Base-by-base conservation (phyloP, 805 yeast species). In the Candida coleopterorum region DNA sequence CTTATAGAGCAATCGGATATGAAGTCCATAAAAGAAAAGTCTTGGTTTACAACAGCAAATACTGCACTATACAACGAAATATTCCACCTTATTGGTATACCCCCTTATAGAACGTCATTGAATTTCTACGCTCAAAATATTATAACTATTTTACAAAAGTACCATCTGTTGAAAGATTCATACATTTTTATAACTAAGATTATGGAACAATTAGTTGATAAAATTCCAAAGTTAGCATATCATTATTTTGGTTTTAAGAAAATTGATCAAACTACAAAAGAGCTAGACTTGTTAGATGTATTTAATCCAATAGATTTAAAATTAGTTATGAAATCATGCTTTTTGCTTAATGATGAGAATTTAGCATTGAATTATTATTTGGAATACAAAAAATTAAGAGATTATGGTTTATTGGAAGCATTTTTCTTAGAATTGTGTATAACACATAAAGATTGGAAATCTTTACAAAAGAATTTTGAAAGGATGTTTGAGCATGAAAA, bases 381-480 rank as follows among this genome's bases (percentile, higher is more conserved):
- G 16, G 11, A 22, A 5, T n/a, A 32, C n/a, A 17, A 23, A 23
- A 16, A 23, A 14, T 24, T 32, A 14, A 15, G 34, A 24, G 25
- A 24, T 11, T 43, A 33, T 17, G 29, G 10, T 3, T 26, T 23
- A 15, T 82, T 74, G 41, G 69, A 69, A 31, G 76, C 70, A 36
- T 60, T 72, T 10, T 43, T 79, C 16, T 58, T 80, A 29, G 46
- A 58, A 9, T 64, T 77, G 0, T 64, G 74, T 41, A 73, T 77
- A 9, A 49, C 57, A 27, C 48, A 59, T 15, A 57, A 64, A 25
- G 68, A 74, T 42, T 82, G 85, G 85, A 55, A 55, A 15, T 56
- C 68, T 6, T 56, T 84, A 40, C 81, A 77, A 52, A 45, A 56
- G 9, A 72, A 73, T 32, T 81, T 82, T 51, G 81, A 78, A 47